Conservation (phyloP, 441 rosid genomes). For the Croton laevigatus region DNA sequence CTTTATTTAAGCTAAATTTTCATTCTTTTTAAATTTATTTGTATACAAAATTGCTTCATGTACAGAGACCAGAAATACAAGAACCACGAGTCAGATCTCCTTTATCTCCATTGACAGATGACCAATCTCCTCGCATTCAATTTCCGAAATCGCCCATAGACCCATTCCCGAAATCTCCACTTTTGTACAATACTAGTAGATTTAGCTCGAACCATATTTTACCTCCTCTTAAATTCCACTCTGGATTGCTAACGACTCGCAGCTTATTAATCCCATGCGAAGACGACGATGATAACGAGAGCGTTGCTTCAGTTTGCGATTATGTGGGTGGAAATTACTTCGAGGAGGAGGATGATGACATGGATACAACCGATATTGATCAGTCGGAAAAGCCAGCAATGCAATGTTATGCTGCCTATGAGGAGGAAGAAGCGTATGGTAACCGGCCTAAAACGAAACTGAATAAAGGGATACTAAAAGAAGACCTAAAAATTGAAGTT, state of each 20-base stretch:
- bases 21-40: not conserved
- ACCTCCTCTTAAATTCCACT: conserved; percentile 61
- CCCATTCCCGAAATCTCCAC: conserved; percentile 50
- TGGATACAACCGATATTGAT: conserved; percentile 17
- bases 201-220: conserved; percentile 40
- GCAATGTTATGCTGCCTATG: conserved; percentile 21
- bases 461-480: conserved; percentile 55
- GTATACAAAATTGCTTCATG: not conserved
- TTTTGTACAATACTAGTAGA: conserved; percentile 29
- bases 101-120: conserved; percentile 46
- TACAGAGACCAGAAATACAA: conserved; percentile 44
- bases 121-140: conserved; percentile 33
- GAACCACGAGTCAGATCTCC: conserved; percentile 66
- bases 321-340: conserved; percentile 33
- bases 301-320: conserved; percentile 63
- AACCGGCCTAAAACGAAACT: conserved; percentile 32
- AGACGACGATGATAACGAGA: conserved; percentile 44
- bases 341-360: conserved; percentile 41
- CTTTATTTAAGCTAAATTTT: not conserved
- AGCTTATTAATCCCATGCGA: conserved; percentile 33
- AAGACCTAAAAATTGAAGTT: conserved; percentile 69
- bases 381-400: conserved; percentile 27
- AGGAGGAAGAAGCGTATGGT: conserved; percentile 35
- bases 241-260: conserved; percentile 49
- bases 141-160: conserved; percentile 25